These are phyloP conservation scores for Coemansia sp. DNA, from an alignment of 192 early-diverging fungal genomes.

Conservation along the genomic window DNA sequence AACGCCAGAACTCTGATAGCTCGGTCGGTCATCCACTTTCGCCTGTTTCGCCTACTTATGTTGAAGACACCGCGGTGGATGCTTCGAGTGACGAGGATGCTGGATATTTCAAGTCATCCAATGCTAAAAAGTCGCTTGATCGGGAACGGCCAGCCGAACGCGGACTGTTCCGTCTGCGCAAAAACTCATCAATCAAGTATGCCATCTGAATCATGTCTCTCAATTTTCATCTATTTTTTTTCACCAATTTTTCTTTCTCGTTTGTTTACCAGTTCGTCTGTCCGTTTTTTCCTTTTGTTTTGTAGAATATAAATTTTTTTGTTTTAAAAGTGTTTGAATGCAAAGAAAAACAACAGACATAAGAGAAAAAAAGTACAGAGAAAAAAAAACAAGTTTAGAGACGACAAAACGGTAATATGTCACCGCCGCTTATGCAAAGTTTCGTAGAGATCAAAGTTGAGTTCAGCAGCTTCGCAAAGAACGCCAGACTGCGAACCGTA, in stretches of 20 bases:
- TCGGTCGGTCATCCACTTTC: constrained; percentile 16
- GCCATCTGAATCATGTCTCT: constrained; percentile 8
- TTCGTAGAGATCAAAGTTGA: constrained; percentile 55
- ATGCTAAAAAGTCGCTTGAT: constrained; percentile 12
- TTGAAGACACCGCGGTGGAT: constrained; percentile 10
- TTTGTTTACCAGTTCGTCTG: neutral
- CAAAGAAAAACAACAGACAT: neutral
- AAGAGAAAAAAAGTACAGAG: neutral
- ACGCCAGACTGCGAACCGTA: constrained; percentile 37
- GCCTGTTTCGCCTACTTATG: constrained; percentile 31
- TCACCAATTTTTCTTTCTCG: neutral
- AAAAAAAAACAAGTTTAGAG: constrained; percentile 1
- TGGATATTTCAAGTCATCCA: constrained; percentile 40
- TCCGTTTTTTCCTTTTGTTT: neutral
- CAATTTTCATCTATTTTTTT: neutral
- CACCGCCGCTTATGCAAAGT: constrained; percentile 38
- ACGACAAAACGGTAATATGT: neutral
- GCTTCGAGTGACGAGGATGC: constrained; percentile 30
- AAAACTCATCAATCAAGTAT: constrained; percentile 44
- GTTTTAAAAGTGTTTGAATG: neutral
- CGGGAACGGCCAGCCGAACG: constrained; percentile 23
- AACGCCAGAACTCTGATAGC: constrained; percentile 9
- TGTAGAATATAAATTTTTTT: neutral
- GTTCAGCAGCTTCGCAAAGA: constrained; percentile 49
- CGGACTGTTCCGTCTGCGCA: constrained; percentile 37